phyloP scores from a whole-genome alignment of 495 filamentous ascomycete species.

The Cudoniella acicularis region DNA sequence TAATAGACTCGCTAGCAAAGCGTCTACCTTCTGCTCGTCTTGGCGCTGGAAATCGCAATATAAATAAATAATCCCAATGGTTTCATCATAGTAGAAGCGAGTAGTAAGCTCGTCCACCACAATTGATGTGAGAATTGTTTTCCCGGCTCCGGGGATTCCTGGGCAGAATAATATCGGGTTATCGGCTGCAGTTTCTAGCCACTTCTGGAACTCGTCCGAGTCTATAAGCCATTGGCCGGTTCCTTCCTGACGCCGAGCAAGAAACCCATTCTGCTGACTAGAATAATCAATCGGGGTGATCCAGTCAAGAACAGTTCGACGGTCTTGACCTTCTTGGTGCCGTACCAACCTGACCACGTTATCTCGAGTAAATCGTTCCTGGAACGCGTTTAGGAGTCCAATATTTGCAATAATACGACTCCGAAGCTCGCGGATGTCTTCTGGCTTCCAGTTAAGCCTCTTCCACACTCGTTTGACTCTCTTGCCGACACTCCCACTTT shows the following conservation, averaged over 20 bases:
- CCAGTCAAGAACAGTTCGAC: not conserved
- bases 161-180: not conserved
- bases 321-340: not conserved
- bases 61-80: slow-evolving; percentile 27
- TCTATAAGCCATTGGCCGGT: not conserved
- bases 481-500: slow-evolving; percentile 2
- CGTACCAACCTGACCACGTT: not conserved
- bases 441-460: slow-evolving; percentile 30
- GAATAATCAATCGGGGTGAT: not conserved
- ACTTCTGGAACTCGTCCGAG: not conserved
- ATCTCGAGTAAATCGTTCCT: slow-evolving; percentile 7
- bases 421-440: slow-evolving; percentile 28
- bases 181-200: not conserved
- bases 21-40: not conserved
- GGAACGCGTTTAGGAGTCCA: slow-evolving; percentile 19
- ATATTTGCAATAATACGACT: slow-evolving; percentile 25
- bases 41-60: slow-evolving; percentile 29
- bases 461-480: slow-evolving; percentile 25
- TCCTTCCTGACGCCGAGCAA: not conserved
- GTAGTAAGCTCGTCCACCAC: not conserved
- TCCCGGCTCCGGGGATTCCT: slow-evolving; percentile 21
- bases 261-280: not conserved
- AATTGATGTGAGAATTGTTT: not conserved
- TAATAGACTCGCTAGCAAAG: not conserved
- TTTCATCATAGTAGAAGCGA: not conserved